Evolutionary conservation across 768 basidiomycete genomes (phyloP), one percentile per base, ranked within the genome.

Genomic region (Saitozyma podzolica): DNA sequence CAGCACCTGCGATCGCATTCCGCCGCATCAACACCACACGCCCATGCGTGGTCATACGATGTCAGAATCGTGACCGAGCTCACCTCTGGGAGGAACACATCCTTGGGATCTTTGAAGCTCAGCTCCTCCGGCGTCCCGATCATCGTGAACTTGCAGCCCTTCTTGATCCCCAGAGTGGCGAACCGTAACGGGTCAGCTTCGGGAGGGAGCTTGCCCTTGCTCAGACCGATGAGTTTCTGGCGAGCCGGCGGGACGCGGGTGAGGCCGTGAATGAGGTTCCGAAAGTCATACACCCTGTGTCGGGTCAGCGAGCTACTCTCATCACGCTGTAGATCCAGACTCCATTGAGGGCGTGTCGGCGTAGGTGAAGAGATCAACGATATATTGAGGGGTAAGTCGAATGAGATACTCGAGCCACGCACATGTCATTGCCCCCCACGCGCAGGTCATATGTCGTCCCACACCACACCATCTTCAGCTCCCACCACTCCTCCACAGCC

Each of bases 191-290:
- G 83, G 59, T 81, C 86, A 63, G 89, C 85, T 69, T 94, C 91
- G 1, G 85, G 83, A 8, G 90, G 90, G 8, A 91, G 79, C 76
- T 89, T 92, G 37, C 89, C 89, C 72, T 90, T 91, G 40, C 89
- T 87, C 29, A 95, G 80, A 0, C 91, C 91, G 40, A 93, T 83
- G 59, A 94, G 87, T 81, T 95, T 94, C 81, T 93, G 91, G 8
- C 91, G 83, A 70, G 89, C 90, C 37, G 86, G 85, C 10, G 91
- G 91, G 4, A 95, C 91, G 58, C 83, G 84, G 5, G 91, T 95
- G 56, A 91, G 73, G 41, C 80, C 82, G 61, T 87, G 84, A 45
- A 95, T 82, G 2, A 83, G 77, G 14, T 83, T 81, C 79, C 92
- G 90, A 68, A 94, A 82, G 73, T 94, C 92, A 70, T 86, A 89